Conservation (phyloP, 306 rosid species). For the Canavalia gladiata region DNA sequence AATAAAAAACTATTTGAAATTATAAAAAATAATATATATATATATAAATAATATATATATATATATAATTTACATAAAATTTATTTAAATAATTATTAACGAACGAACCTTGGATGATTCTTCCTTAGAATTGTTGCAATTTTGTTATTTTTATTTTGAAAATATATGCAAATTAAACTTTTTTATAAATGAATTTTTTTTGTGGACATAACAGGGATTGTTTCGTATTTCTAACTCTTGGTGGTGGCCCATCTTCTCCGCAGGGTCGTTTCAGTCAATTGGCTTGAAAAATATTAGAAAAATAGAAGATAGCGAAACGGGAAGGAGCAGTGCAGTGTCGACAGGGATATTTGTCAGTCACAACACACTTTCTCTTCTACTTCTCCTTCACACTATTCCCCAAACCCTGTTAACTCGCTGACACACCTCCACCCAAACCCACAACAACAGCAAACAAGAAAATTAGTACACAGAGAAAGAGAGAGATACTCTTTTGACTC, state of each 20-base stretch:
- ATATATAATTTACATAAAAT: too few species aligned
- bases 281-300: not conserved
- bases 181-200: too few species aligned
- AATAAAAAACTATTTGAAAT: too few species aligned
- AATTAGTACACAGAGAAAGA: too few species aligned
- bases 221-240: not conserved
- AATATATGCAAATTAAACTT: too few species aligned
- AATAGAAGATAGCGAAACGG: conserved; percentile 22
- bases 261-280: conserved; percentile 20
- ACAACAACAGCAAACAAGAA: not conserved
- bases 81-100: too few species aligned
- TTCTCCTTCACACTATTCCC: conserved; percentile 19
- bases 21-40: too few species aligned
- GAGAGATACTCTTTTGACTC: not conserved
- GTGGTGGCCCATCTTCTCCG: not conserved
- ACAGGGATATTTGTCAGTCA: conserved; percentile 44
- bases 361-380: not conserved
- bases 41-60: too few species aligned
- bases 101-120: too few species aligned
- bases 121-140: too few species aligned
- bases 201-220: not conserved
- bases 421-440: conserved; percentile 13
- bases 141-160: too few species aligned
- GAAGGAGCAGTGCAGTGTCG: conserved; percentile 3
- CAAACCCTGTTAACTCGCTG: conserved; percentile 9